These are phyloP conservation scores for Catharanthus roseus DNA, from an alignment of 257 asterid species.

Conservation along the genomic window DNA sequence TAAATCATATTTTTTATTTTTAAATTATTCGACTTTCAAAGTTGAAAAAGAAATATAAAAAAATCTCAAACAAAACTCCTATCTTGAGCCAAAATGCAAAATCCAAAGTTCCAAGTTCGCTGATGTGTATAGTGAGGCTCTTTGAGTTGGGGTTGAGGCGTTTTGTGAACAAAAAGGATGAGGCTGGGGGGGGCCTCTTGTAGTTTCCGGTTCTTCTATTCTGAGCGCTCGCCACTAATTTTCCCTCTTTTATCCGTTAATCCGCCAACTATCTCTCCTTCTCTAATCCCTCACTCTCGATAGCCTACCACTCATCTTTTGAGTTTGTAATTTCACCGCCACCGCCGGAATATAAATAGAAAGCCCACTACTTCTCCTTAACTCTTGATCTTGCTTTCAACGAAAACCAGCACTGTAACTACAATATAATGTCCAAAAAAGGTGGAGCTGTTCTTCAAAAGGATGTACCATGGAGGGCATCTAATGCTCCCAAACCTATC, in stretches of 20 bases:
- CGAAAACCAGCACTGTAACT: neutral
- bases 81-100: too few species aligned
- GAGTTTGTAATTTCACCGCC: too few species aligned
- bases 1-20: too few species aligned
- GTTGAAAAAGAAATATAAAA: too few species aligned
- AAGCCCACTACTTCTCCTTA: neutral
- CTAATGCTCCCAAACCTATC: conserved; percentile 53
- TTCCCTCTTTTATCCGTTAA: neutral
- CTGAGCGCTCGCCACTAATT: too few species aligned
- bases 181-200: neutral
- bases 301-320: too few species aligned
- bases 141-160: too few species aligned
- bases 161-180: neutral
- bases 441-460: conserved; percentile 47
- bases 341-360: neutral
- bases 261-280: neutral
- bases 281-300: neutral
- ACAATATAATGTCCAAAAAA: conserved; percentile 54
- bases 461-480: conserved; percentile 89
- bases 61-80: too few species aligned
- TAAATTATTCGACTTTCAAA: too few species aligned
- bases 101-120: too few species aligned
- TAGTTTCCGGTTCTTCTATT: neutral
- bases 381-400: neutral
- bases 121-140: too few species aligned